Evolutionary conservation across 1,139 yeast species (phyloP).

Genomic region (Candida sp.): DNA sequence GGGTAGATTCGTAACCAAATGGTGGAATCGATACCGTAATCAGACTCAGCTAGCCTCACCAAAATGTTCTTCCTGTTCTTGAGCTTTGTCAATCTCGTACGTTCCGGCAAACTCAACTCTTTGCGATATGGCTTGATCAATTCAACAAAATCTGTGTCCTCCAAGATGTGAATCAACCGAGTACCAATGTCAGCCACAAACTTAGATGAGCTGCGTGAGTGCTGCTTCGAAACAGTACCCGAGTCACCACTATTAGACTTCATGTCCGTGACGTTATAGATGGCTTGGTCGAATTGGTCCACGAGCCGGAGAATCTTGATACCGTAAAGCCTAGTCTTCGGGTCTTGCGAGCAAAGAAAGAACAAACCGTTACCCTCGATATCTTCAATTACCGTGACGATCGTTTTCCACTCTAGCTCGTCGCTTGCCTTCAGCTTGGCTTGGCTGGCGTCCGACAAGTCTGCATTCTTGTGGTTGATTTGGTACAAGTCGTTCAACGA

Average conservation of each 20-base stretch:
- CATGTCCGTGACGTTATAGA: constrained; percentile 53
- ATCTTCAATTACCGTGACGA: constrained; percentile 87
- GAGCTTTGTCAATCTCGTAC: constrained; percentile 69
- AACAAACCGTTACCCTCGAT: constrained; percentile 96
- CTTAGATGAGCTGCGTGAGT: constrained; percentile 66
- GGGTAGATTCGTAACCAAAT: constrained; percentile 94
- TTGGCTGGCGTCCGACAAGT: constrained; percentile 26
- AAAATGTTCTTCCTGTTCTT: constrained; percentile 67
- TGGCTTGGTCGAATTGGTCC: constrained; percentile 84
- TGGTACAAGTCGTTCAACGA: constrained; percentile 49
- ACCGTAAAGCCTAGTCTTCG: constrained; percentile 74
- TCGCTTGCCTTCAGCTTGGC: constrained; percentile 49
- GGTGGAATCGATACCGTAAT: constrained; percentile 94
- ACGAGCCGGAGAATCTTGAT: constrained; percentile 74
- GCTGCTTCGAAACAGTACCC: constrained; percentile 34
- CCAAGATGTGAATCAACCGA: constrained; percentile 78
- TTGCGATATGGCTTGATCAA: constrained; percentile 61
- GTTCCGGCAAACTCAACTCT: constrained; percentile 83
- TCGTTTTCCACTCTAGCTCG: constrained; percentile 76
- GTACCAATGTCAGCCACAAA: constrained; percentile 83
- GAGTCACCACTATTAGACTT: constrained; percentile 5
- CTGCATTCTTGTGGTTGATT: constrained; percentile 43
- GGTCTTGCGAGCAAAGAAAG: constrained; percentile 89
- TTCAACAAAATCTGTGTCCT: constrained; percentile 69
- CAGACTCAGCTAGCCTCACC: constrained; percentile 82